Conservation (phyloP, 805 yeast species). For the Saccharomycopsis schoenii region DNA sequence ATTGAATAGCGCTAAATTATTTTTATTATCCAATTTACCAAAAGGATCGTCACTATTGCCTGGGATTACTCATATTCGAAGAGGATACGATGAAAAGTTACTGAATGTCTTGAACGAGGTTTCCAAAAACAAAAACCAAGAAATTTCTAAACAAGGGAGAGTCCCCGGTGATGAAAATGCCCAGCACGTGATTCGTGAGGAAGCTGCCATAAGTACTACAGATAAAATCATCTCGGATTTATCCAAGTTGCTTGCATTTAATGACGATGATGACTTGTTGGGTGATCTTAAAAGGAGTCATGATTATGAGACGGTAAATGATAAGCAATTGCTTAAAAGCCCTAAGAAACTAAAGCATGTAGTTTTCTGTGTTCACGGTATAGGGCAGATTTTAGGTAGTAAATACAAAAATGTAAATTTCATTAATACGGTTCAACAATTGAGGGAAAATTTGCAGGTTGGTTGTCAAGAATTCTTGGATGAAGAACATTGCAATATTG, state of each 20-base stretch:
- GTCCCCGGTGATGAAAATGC: not conserved
- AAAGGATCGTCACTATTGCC: conserved; percentile 7
- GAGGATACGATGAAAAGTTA: conserved; percentile 11
- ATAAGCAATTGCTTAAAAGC: conserved; percentile 21
- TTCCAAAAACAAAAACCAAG: conserved; percentile 5
- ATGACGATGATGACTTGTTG: not conserved
- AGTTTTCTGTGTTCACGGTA: conserved; percentile 87
- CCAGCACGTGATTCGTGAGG: not conserved
- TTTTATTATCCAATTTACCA: conserved; percentile 10
- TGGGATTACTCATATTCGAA: conserved; percentile 5
- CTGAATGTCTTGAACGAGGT: conserved; percentile 20
- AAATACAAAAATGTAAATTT: conserved; percentile 76
- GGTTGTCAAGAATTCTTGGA: conserved; percentile 36
- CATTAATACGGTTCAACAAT: conserved; percentile 67
- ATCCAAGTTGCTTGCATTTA: not conserved
- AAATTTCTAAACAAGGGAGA: not conserved
- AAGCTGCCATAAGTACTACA: not conserved
- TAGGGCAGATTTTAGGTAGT: conserved; percentile 80
- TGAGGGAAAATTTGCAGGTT: conserved; percentile 49
- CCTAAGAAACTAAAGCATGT: conserved; percentile 37
- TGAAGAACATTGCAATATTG: conserved; percentile 52
- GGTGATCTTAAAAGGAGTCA: not conserved
- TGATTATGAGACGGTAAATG: conserved; percentile 29
- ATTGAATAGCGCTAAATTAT: conserved; percentile 7
- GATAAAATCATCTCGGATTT: not conserved